These are phyloP conservation scores for Polygonum aviculare DNA, from an alignment of 148 eudicot genomes.

Conservation along the genomic window DNA sequence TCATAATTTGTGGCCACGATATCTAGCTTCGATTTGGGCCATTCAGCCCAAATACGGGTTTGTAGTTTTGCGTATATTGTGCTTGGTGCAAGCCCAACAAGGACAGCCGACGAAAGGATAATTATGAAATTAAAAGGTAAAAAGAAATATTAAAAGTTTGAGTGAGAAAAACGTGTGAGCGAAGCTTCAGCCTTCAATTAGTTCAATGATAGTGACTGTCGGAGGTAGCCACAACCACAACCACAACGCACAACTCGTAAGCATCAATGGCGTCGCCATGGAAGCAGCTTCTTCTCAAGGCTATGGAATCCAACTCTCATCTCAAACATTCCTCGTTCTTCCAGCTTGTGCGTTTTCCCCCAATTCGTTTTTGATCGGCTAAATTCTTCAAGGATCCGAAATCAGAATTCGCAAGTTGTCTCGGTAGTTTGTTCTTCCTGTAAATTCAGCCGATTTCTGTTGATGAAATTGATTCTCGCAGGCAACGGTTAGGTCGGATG, in stretches of 20 bases:
- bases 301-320: slow-evolving; percentile 62
- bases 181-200: too few relatives aligned
- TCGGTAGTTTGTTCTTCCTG: not conserved
- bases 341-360: slow-evolving; percentile 46
- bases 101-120: too few relatives aligned
- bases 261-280: slow-evolving; percentile 37
- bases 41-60: too few relatives aligned
- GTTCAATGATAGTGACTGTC: not conserved
- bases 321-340: slow-evolving; percentile 66
- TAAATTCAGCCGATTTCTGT: not conserved
- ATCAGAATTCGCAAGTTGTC: not conserved
- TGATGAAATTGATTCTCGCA: slow-evolving; percentile 12
- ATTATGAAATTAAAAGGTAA: too few relatives aligned
- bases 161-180: too few relatives aligned
- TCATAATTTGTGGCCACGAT: too few relatives aligned
- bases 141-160: too few relatives aligned
- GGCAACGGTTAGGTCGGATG: slow-evolving; percentile 71
- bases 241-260: not conserved
- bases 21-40: too few relatives aligned
- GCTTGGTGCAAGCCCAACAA: too few relatives aligned
- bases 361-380: not conserved
- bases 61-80: too few relatives aligned
- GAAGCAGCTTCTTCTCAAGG: slow-evolving; percentile 77
- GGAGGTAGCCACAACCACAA: not conserved
- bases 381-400: not conserved